A percentile compares a stretch with the other conserved stretches of the same genome.
These are phyloP conservation scores for Yamadazyma sp. DNA, from an alignment of 805 yeast species.

Conservation along the genomic window DNA sequence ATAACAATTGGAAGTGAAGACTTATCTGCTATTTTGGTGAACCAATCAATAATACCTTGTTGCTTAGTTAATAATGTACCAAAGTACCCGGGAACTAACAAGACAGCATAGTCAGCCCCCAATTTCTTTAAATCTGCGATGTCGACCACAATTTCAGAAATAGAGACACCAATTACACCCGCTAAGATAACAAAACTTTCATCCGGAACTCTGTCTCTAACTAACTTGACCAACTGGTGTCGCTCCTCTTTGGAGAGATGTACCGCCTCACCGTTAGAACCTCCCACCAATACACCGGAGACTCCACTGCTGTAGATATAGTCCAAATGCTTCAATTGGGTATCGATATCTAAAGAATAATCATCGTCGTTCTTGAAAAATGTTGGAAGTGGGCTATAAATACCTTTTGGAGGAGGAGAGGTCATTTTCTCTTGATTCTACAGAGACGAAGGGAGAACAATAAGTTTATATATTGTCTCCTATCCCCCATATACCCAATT, in stretches of 20 bases:
- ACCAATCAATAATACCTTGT: conserved; percentile 48
- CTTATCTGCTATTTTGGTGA: conserved; percentile 41
- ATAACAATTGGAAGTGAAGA: conserved; percentile 44
- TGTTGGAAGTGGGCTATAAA: conserved; percentile 57
- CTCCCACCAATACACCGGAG: conserved; percentile 48
- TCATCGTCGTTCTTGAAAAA: conserved; percentile 51
- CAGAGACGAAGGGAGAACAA: no score
- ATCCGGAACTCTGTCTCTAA: conserved; percentile 20
- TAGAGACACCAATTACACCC: conserved; percentile 47
- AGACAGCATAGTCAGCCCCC: conserved; percentile 41
- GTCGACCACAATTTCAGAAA: conserved; percentile 47
- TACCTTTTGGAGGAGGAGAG: conserved; percentile 36
- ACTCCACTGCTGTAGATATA: conserved; percentile 45
- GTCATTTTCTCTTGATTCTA: no score
- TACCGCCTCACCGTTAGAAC: conserved; percentile 57
- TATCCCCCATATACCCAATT: no score
- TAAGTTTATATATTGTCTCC: no score
- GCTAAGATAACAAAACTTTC: conserved; percentile 38
- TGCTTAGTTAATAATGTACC: conserved; percentile 44
- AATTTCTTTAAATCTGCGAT: conserved; percentile 31
- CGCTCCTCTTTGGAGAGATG: conserved; percentile 50
- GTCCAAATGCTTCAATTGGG: conserved; percentile 47
- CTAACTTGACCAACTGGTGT: conserved; percentile 25
- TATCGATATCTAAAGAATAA: conserved; percentile 24
- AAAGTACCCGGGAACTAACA: conserved; percentile 49